A percentile compares a stretch with the other conserved stretches of the same genome.
These are phyloP conservation scores for Cryptosporidium parvum DNA, from an alignment of 169 alveolate species.

Conservation along the genomic window DNA sequence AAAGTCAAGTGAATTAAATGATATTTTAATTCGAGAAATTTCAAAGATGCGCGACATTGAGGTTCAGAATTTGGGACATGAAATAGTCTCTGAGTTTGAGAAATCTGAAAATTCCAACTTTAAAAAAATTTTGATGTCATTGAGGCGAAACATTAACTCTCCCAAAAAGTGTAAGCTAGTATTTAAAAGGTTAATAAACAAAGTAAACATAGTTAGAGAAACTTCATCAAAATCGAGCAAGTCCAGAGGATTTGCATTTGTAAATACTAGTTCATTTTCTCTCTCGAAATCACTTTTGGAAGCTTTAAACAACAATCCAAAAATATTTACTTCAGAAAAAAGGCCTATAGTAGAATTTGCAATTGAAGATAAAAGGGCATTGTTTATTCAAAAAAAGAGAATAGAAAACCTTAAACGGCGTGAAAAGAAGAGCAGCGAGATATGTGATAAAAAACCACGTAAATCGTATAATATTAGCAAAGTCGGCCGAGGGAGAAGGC, in stretches of 20 bases:
- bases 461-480: not conserved
- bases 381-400: conserved; percentile 36
- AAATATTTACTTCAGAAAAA: conserved; percentile 30
- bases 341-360: conserved; percentile 76
- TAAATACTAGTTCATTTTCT: conserved; percentile 19
- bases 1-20: conserved; percentile 1
- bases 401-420: not conserved
- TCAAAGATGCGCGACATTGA: not conserved
- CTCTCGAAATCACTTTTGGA: not conserved
- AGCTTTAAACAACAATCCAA: conserved; percentile 45
- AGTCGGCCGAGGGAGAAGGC: conserved; percentile 24
- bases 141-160: conserved; percentile 1
- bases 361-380: conserved; percentile 56
- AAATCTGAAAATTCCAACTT: not conserved
- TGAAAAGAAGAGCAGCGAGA: too few relatives aligned
- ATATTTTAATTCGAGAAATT: conserved; percentile 10
- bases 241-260: conserved; percentile 53
- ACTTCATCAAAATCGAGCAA: conserved; percentile 8
- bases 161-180: conserved; percentile 10
- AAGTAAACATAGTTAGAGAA: conserved; percentile 46
- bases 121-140: not conserved
- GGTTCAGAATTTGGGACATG: not conserved
- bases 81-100: conserved; percentile 31
- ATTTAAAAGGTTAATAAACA: conserved; percentile 18
- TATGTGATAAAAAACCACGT: not conserved